A percentile compares a stretch with the other conserved stretches of the same genome.
These are phyloP conservation scores for Phytophthora pisi DNA, from an alignment of 352 stramenopile genomes.

Conservation along the genomic window DNA sequence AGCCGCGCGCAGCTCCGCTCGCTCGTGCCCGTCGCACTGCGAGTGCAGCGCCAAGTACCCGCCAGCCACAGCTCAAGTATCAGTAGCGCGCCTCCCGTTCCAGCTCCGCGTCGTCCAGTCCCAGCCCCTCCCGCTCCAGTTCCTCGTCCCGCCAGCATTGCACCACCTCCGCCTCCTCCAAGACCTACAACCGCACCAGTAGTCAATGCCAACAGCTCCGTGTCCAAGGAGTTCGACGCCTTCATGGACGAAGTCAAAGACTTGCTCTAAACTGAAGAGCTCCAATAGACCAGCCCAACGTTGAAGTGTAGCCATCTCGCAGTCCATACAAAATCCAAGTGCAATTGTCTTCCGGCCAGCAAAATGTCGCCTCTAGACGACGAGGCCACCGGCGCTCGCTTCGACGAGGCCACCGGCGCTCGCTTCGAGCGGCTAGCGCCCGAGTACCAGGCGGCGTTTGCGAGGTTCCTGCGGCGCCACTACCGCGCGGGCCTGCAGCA, in stretches of 20 bases:
- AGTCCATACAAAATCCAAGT: constrained; percentile 10
- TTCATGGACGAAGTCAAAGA: constrained; percentile 80
- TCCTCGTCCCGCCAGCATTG: constrained; percentile 7
- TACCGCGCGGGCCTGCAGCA: constrained; percentile 25
- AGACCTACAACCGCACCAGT: not conserved
- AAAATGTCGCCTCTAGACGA: not conserved
- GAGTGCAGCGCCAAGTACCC: constrained; percentile 46
- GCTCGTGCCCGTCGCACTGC: constrained; percentile 65
- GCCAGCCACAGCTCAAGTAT: constrained; percentile 3
- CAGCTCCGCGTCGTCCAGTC: constrained; percentile 27
- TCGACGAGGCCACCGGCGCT: constrained; percentile 24
- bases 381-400: constrained; percentile 20
- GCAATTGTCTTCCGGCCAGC: not conserved
- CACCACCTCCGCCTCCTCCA: constrained; percentile 6
- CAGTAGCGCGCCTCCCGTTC: constrained; percentile 6
- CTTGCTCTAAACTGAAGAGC: constrained; percentile 22
- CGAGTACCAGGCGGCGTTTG: constrained; percentile 40
- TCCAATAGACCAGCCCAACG: not conserved
- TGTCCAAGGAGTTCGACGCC: constrained; percentile 64
- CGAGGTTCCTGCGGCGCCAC: constrained; percentile 34
- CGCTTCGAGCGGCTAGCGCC: constrained; percentile 39
- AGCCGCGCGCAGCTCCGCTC: constrained; percentile 54
- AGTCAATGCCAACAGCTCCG: constrained; percentile 16
- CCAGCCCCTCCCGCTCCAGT: constrained; percentile 20
- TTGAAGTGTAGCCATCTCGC: constrained; percentile 19